Evolutionary conservation across 2,329 filamentous ascomycete genomes (phyloP).

Genomic region (Fragosphaeria purpurea): DNA sequence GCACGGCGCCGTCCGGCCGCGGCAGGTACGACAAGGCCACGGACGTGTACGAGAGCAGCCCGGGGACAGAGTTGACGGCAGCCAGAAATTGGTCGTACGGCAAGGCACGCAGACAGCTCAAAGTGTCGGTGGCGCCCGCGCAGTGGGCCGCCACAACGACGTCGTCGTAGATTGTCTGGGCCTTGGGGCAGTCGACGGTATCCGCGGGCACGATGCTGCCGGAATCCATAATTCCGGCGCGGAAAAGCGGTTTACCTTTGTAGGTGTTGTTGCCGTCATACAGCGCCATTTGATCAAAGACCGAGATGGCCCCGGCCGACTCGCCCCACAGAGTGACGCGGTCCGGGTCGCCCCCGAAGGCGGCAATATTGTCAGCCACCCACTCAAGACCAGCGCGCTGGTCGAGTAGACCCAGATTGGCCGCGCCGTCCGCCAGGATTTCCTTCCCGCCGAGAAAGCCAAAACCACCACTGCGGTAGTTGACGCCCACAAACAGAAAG

Average conservation of each 20-base stretch:
- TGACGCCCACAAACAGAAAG: constrained; percentile 66
- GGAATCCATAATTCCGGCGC: constrained; percentile 69
- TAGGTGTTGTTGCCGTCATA: constrained; percentile 61
- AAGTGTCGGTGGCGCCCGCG: constrained; percentile 40
- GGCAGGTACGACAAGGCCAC: constrained; percentile 65
- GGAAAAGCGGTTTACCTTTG: constrained; percentile 65
- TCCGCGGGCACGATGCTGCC: constrained; percentile 53
- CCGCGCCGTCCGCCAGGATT: constrained; percentile 53
- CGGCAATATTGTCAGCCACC: constrained; percentile 66
- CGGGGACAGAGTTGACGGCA: constrained; percentile 61
- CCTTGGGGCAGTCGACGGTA: constrained; percentile 54
- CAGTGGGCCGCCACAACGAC: constrained; percentile 56
- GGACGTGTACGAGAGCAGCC: constrained; percentile 55
- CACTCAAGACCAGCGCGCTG: constrained; percentile 64
- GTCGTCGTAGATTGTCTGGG: constrained; percentile 53
- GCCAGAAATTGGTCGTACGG: constrained; percentile 51
- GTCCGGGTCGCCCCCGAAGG: constrained; percentile 69
- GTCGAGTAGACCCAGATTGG: constrained; percentile 64
- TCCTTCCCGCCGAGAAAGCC: constrained; percentile 64
- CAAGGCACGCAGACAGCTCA: constrained; percentile 55
- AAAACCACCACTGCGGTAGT: constrained; percentile 67
- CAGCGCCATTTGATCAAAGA: constrained; percentile 65
- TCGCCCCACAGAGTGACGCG: constrained; percentile 76
- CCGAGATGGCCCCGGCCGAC: constrained; percentile 60
- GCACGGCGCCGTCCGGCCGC: constrained; percentile 56